These are phyloP conservation scores for Petunia secreta DNA, from an alignment of 257 asterid species.

Conservation along the genomic window DNA sequence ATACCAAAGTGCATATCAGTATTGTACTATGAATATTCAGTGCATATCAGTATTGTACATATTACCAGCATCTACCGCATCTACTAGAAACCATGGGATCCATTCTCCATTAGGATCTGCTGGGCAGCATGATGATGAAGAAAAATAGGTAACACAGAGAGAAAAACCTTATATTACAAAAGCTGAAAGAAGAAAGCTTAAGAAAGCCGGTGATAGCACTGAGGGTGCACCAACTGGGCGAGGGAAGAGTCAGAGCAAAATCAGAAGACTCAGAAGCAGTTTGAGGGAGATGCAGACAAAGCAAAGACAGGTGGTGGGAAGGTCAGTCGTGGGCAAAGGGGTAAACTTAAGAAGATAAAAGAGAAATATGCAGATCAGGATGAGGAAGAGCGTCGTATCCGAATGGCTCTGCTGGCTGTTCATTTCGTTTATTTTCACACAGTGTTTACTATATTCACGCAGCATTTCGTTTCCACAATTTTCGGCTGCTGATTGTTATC, in stretches of 20 bases:
- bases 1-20: no score
- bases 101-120: constrained; percentile 49
- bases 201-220: constrained; percentile 72
- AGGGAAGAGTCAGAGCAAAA: constrained; percentile 45
- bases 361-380: constrained; percentile 99
- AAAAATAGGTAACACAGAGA: constrained; percentile 49
- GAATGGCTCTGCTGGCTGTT: constrained; percentile 87
- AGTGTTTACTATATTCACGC: no score
- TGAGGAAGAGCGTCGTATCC: constrained; percentile 89
- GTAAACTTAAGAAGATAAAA: constrained; percentile 90
- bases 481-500: no score
- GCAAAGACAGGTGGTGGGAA: constrained; percentile 59
- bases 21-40: no score
- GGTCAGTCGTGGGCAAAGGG: constrained; percentile 86
- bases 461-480: no score
- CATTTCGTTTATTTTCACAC: no score
- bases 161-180: constrained; percentile 86
- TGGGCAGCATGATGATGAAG: constrained; percentile 45
- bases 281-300: constrained; percentile 40
- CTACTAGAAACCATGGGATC: constrained; percentile 62
- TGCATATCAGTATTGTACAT: no score
- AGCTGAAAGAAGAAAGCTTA: constrained; percentile 92
- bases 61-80: constrained; percentile 56
- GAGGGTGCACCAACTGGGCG: constrained; percentile 38
- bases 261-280: constrained; percentile 35